Conservation (phyloP, 352 stramenopile genomes). For the Sclerospora graminicola region DNA sequence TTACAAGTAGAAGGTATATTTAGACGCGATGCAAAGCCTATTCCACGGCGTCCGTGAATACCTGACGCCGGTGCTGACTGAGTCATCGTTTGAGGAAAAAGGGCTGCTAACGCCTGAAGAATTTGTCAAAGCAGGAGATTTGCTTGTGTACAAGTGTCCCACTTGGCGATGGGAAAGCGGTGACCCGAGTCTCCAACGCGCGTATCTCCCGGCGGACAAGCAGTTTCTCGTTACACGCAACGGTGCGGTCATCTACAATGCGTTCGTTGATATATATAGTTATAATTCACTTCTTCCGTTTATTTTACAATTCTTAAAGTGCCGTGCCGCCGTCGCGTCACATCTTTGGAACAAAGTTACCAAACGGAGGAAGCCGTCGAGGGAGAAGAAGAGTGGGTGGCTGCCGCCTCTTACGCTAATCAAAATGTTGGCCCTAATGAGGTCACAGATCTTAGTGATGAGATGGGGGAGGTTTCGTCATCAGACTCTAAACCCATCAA, state of each 20-base stretch:
- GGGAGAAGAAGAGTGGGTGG: slow-evolving; percentile 87
- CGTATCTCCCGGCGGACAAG: slow-evolving; percentile 77
- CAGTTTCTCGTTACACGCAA: slow-evolving; percentile 84
- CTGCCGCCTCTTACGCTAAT: slow-evolving; percentile 64
- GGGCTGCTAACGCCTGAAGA: slow-evolving; percentile 95
- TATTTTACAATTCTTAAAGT: slow-evolving; percentile 28
- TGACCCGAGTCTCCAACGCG: slow-evolving; percentile 36
- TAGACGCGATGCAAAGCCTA: slow-evolving; percentile 46
- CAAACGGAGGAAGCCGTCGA: slow-evolving; percentile 60
- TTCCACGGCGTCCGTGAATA: slow-evolving; percentile 82
- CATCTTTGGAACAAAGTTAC: slow-evolving; percentile 64
- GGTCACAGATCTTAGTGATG: slow-evolving; percentile 36
- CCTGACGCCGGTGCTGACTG: slow-evolving; percentile 84
- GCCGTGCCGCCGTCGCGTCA: slow-evolving; percentile 77
- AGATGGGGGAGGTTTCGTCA: slow-evolving; percentile 57
- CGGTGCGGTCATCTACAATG: slow-evolving; percentile 11
- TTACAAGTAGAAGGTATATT: not conserved
- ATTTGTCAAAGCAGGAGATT: slow-evolving; percentile 91
- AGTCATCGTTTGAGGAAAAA: slow-evolving; percentile 89
- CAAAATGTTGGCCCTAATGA: slow-evolving; percentile 16
- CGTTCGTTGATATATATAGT: not conserved
- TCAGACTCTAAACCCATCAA: slow-evolving; percentile 10
- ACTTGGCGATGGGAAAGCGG: slow-evolving; percentile 91
- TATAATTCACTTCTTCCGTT: not conserved
- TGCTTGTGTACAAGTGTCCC: slow-evolving; percentile 94